phyloP scores from a whole-genome alignment of 108 stramenopile genomes.

The Heterococcus sp. region DNA sequence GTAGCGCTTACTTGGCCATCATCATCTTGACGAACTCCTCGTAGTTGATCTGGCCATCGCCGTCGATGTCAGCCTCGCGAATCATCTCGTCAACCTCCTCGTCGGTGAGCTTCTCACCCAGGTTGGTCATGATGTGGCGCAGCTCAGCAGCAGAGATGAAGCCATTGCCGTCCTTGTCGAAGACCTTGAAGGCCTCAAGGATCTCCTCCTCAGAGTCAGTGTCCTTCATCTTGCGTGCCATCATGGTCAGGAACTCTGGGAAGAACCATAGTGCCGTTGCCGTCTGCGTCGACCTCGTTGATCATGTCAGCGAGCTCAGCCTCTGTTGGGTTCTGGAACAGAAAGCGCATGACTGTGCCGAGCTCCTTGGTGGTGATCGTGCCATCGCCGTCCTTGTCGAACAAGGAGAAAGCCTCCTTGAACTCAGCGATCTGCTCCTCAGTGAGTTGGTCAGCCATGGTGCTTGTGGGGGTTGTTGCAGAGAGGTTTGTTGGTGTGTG shows the following conservation, averaged over 20 bases:
- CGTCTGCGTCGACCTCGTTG: slow-evolving; percentile 98
- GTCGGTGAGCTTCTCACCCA: slow-evolving; percentile 99
- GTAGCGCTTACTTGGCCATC: slow-evolving; percentile 81
- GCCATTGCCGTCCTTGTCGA: slow-evolving; percentile 98
- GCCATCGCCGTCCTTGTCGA: slow-evolving; percentile 99
- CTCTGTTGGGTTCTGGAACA: slow-evolving; percentile 99
- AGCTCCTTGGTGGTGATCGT: slow-evolving; percentile 99
- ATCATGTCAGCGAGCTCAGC: slow-evolving; percentile 99
- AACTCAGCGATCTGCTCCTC: slow-evolving; percentile 85
- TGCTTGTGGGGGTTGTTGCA: too few relatives aligned
- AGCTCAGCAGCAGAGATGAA: slow-evolving; percentile 99
- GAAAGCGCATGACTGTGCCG: slow-evolving; percentile 99
- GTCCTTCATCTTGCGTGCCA: slow-evolving; percentile 99
- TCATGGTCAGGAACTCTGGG: slow-evolving; percentile 99
- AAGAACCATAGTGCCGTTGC: slow-evolving; percentile 99
- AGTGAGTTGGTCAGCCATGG: slow-evolving; percentile 66
- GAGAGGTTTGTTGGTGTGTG: too few relatives aligned
- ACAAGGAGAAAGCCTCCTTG: slow-evolving; percentile 99
- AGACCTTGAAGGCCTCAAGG: slow-evolving; percentile 54
- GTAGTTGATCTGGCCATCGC: slow-evolving; percentile 99
- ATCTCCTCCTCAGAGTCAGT: slow-evolving; percentile 85
- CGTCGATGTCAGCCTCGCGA: slow-evolving; percentile 99
- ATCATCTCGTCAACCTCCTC: slow-evolving; percentile 99
- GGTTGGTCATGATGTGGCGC: slow-evolving; percentile 99
- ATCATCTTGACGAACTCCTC: slow-evolving; percentile 95